phyloP scores from a whole-genome alignment of 1,139 yeast species.

The Yamadazyma mexicana region DNA sequence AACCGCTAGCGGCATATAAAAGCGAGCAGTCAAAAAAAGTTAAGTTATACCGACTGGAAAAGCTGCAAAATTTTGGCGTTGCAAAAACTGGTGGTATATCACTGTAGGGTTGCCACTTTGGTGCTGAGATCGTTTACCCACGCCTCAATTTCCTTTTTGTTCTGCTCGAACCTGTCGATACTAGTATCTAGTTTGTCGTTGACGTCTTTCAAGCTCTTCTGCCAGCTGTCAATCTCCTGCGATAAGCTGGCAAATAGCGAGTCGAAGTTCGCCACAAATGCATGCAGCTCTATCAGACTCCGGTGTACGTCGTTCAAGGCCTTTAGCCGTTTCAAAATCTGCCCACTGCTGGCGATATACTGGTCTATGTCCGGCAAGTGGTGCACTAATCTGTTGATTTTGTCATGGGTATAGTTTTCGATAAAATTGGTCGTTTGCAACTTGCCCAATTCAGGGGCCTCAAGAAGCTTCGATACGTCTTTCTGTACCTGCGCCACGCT shows the following conservation, averaged over 20 bases:
- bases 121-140: conserved; percentile 14
- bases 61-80: neutral
- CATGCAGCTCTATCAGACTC: conserved; percentile 30
- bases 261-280: conserved; percentile 35
- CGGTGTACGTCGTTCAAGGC: conserved; percentile 46
- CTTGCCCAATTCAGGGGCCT: conserved; percentile 6
- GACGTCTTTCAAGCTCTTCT: conserved; percentile 32
- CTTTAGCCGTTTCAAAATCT: conserved; percentile 42
- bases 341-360: conserved; percentile 37
- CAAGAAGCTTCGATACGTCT: conserved; percentile 16
- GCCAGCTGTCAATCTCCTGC: conserved; percentile 43
- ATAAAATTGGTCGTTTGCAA: conserved; percentile 1
- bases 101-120: conserved; percentile 2
- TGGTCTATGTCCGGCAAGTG: conserved; percentile 37
- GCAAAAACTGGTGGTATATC: neutral
- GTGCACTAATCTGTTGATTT: conserved; percentile 38
- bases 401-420: conserved; percentile 15
- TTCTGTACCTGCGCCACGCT: conserved; percentile 20
- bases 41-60: neutral
- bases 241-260: conserved; percentile 30
- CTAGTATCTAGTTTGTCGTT: conserved; percentile 34
- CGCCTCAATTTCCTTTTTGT: conserved; percentile 13
- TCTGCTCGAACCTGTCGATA: conserved; percentile 15
- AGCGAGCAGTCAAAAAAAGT: neutral
- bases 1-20: neutral